These are phyloP conservation scores for Abrus pulchellus DNA, from an alignment of 306 rosid genomes.

Conservation along the genomic window DNA sequence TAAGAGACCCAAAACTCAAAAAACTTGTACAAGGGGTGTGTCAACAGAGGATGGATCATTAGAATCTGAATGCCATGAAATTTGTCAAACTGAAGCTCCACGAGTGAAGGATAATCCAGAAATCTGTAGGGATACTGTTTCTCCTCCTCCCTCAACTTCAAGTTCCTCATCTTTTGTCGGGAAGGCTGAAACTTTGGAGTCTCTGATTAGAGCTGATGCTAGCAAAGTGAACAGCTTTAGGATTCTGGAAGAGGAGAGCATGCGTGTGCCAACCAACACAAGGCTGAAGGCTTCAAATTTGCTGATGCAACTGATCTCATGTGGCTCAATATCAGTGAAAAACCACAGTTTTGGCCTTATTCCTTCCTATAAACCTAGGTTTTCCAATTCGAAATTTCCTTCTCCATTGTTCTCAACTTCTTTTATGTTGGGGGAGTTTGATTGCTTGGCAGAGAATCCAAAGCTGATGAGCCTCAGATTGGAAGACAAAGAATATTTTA, in stretches of 20 bases:
- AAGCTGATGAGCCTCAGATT: constrained; percentile 75
- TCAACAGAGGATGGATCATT: constrained; percentile 86
- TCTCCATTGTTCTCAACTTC: constrained; percentile 85
- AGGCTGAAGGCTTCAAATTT: constrained; percentile 83
- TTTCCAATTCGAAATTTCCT: constrained; percentile 79
- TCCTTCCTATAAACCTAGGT: constrained; percentile 86
- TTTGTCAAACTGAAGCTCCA: constrained; percentile 55
- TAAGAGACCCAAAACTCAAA: constrained; percentile 59
- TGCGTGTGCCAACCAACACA: constrained; percentile 71
- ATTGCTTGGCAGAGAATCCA: constrained; percentile 80
- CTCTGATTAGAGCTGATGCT: constrained; percentile 92
- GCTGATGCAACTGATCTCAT: constrained; percentile 93
- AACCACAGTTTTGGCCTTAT: constrained; percentile 90
- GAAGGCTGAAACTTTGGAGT: constrained; percentile 89
- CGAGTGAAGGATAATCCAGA: constrained; percentile 67
- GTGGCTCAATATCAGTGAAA: constrained; percentile 96
- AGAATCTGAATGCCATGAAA: constrained; percentile 64
- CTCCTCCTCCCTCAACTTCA: constrained; percentile 77
- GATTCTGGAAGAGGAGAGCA: constrained; percentile 78
- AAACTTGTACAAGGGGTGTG: constrained; percentile 93
- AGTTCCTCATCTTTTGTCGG: constrained; percentile 80
- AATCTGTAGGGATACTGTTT: constrained; percentile 67
- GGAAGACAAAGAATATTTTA: constrained; percentile 96
- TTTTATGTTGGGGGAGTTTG: constrained; percentile 80
- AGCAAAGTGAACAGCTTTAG: constrained; percentile 90